These are phyloP conservation scores for Trichoderma citrinoviride DNA, from an alignment of 2,329 filamentous ascomycete species.

Conservation along the genomic window DNA sequence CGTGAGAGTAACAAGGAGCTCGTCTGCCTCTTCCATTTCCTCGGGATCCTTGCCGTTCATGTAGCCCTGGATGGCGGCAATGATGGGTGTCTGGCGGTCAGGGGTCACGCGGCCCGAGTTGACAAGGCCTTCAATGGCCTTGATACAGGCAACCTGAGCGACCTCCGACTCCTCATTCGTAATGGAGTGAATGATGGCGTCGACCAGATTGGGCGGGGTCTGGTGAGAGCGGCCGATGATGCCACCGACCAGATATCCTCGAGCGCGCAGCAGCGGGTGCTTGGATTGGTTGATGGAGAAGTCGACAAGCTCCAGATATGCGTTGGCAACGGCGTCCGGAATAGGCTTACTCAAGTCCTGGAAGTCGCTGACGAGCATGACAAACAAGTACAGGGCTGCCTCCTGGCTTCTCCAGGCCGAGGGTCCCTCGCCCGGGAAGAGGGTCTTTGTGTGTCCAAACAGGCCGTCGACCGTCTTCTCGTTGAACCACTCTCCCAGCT, in stretches of 20 bases:
- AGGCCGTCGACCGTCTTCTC: conserved; percentile 74
- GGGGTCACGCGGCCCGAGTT: conserved; percentile 49
- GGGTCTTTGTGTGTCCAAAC: conserved; percentile 68
- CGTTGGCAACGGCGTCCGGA: conserved; percentile 64
- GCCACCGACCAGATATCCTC: conserved; percentile 84
- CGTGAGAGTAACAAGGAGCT: conserved; percentile 84
- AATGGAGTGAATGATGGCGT: conserved; percentile 73
- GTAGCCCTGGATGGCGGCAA: conserved; percentile 67
- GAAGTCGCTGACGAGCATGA: conserved; percentile 80
- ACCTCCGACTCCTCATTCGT: conserved; percentile 76
- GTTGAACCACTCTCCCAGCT: conserved; percentile 86
- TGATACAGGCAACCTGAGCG: conserved; percentile 88
- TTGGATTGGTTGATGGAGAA: conserved; percentile 68
- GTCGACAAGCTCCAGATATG: conserved; percentile 77
- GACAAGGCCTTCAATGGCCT: conserved; percentile 71
- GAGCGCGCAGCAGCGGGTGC: conserved; percentile 75
- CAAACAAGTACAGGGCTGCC: conserved; percentile 79
- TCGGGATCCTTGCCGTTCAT: conserved; percentile 75
- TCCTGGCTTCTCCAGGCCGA: conserved; percentile 65
- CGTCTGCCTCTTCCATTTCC: conserved; percentile 84
- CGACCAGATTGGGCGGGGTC: conserved; percentile 63
- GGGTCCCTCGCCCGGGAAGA: conserved; percentile 59
- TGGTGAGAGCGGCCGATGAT: conserved; percentile 68
- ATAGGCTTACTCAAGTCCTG: conserved; percentile 72
- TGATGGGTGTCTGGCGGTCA: conserved; percentile 59